These are phyloP conservation scores for Penicillium occitanis DNA, from an alignment of 2,329 filamentous ascomycete species.

Conservation along the genomic window DNA sequence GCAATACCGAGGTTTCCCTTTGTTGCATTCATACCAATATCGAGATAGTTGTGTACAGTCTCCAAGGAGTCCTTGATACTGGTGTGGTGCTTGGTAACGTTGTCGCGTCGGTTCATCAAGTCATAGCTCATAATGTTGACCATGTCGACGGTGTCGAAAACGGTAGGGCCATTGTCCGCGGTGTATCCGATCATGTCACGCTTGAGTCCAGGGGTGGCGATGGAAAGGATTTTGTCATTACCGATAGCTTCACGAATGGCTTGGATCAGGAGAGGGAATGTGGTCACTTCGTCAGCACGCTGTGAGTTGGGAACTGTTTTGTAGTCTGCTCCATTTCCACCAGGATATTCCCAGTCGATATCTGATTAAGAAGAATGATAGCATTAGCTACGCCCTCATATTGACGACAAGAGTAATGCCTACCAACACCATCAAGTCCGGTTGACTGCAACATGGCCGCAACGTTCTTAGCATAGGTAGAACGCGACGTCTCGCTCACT, in stretches of 20 bases:
- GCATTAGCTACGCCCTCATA: not conserved
- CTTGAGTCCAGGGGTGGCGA: conserved; percentile 63
- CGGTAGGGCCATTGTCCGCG: conserved; percentile 55
- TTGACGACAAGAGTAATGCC: not conserved
- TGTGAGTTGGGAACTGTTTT: conserved; percentile 59
- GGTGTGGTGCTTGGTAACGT: conserved; percentile 63
- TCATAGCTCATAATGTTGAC: conserved; percentile 74
- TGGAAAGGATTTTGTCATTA: conserved; percentile 60
- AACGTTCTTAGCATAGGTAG: conserved; percentile 65
- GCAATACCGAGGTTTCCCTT: conserved; percentile 67
- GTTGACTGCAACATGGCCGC: conserved; percentile 61
- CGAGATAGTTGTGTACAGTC: conserved; percentile 59
- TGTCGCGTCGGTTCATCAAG: conserved; percentile 68
- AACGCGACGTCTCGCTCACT: conserved; percentile 53
- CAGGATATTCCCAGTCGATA: conserved; percentile 66
- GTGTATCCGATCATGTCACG: conserved; percentile 70
- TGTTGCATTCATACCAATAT: conserved; percentile 54
- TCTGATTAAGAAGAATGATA: conserved; percentile 41
- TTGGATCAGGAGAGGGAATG: conserved; percentile 61
- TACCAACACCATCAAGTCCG: conserved; percentile 65
- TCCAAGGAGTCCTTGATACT: conserved; percentile 58
- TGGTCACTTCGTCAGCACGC: conserved; percentile 60
- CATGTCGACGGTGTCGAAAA: conserved; percentile 62
- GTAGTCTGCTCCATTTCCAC: conserved; percentile 69
- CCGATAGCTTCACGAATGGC: conserved; percentile 61